A percentile compares a stretch with the other conserved stretches of the same genome.
phyloP scores from a whole-genome alignment of 305 asterid species.

The Fraxinus dipetala region DNA sequence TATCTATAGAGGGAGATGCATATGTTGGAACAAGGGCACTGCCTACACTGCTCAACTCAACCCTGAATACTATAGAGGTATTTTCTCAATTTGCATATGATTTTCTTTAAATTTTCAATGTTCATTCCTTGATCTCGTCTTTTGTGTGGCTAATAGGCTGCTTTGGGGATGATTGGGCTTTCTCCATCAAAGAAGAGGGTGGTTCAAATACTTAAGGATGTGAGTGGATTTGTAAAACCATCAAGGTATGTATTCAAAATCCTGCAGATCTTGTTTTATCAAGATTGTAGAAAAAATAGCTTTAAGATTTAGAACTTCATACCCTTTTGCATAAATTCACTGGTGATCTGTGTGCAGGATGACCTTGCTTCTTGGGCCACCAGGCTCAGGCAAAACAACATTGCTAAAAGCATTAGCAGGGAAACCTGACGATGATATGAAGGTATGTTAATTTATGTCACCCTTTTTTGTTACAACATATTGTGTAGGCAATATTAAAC shows the following conservation, averaged over 20 bases:
- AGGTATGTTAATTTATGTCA: conserved; percentile 29
- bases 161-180: conserved; percentile 52
- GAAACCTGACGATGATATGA: conserved; percentile 59
- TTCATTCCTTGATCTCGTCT: neutral
- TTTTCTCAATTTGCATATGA: neutral
- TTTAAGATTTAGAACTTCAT: neutral
- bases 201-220: conserved; percentile 60
- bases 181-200: conserved; percentile 60
- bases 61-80: conserved; percentile 69
- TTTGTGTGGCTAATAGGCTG: conserved; percentile 33
- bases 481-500: neutral
- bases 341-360: conserved; percentile 40
- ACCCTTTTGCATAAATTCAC: neutral
- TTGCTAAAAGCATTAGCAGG: conserved; percentile 70
- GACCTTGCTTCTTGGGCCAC: conserved; percentile 87
- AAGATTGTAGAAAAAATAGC: neutral
- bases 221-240: conserved; percentile 69
- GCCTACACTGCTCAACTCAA: conserved; percentile 72
- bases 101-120: neutral
- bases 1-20: conserved; percentile 74
- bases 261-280: neutral
- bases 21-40: conserved; percentile 73
- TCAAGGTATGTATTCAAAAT: conserved; percentile 47
- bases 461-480: neutral
- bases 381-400: conserved; percentile 86